Evolutionary conservation across 169 alveolate species (phyloP).

Genomic region (Cryptosporidium ubiquitum): DNA sequence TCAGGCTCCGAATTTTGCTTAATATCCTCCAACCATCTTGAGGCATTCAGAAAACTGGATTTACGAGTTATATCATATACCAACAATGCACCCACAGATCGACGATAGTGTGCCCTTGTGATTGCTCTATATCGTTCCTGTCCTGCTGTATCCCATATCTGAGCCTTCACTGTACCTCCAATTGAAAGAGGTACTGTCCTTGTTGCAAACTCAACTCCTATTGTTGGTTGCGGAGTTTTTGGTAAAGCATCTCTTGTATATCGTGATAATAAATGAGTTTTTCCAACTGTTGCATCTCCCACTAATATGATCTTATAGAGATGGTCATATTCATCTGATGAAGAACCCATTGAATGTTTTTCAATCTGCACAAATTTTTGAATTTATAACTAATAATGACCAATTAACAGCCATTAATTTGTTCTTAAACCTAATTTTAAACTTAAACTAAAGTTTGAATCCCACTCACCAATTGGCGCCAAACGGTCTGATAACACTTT

Average conservation of each 20-base stretch:
- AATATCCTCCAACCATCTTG: slow-evolving; percentile 95
- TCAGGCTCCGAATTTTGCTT: slow-evolving; percentile 97
- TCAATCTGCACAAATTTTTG: slow-evolving; percentile 4
- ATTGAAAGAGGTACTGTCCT: slow-evolving; percentile 94
- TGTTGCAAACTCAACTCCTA: slow-evolving; percentile 99
- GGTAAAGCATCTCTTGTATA: slow-evolving; percentile 96
- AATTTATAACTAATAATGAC: neutral
- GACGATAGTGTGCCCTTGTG: slow-evolving; percentile 93
- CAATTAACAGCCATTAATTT: neutral
- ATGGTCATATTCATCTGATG: slow-evolving; percentile 86
- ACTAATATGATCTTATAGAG: slow-evolving; percentile 91
- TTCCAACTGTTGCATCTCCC: slow-evolving; percentile 98
- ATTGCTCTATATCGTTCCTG: slow-evolving; percentile 94
- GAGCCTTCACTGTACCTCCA: slow-evolving; percentile 96
- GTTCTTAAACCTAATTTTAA: neutral
- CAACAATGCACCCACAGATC: slow-evolving; percentile 95
- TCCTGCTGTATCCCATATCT: slow-evolving; percentile 95
- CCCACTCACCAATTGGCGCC: slow-evolving; percentile 29
- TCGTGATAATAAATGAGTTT: slow-evolving; percentile 93
- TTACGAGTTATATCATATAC: slow-evolving; percentile 94
- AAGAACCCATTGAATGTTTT: slow-evolving; percentile 38
- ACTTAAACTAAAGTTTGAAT: neutral
- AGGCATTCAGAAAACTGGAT: slow-evolving; percentile 88
- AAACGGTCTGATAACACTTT: neutral
- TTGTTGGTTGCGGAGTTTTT: slow-evolving; percentile 94